These are phyloP conservation scores for Tuber borchii DNA, from an alignment of 495 filamentous ascomycete species.

Conservation along the genomic window DNA sequence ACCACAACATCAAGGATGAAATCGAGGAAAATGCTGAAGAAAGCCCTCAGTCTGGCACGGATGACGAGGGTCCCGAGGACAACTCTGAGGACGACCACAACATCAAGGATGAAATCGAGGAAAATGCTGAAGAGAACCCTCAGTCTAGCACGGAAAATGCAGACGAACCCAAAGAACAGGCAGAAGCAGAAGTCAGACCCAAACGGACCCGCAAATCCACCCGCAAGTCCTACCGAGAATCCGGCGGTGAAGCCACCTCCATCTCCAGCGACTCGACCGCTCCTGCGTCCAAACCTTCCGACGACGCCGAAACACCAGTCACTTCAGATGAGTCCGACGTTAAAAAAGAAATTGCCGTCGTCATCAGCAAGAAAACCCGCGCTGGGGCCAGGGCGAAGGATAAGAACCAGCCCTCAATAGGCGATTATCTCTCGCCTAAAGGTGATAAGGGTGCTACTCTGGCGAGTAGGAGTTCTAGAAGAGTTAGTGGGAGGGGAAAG, in stretches of 20 bases:
- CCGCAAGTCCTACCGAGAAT: not conserved
- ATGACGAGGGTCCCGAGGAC: not conserved
- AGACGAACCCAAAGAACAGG: not conserved
- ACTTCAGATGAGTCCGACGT: not conserved
- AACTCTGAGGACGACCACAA: not conserved
- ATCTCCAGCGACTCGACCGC: not conserved
- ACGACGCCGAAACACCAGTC: not conserved
- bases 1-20: not conserved
- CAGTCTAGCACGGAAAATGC: not conserved
- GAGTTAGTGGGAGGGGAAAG: not conserved
- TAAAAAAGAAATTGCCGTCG: not conserved
- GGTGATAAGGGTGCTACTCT: not conserved
- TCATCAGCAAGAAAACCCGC: not conserved
- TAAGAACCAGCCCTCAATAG: not conserved
- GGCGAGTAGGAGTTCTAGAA: not conserved
- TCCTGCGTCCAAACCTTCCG: not conserved
- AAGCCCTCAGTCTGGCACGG: not conserved
- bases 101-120: not conserved
- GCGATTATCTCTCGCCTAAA: not conserved
- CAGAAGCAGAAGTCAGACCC: not conserved
- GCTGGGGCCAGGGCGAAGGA: not conserved
- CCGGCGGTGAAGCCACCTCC: constrained; percentile 4
- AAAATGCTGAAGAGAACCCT: not conserved
- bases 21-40: not conserved
- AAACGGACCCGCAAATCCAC: not conserved